phyloP scores from a whole-genome alignment of 768 basidiomycete genomes.

The Mycena crocata region DNA sequence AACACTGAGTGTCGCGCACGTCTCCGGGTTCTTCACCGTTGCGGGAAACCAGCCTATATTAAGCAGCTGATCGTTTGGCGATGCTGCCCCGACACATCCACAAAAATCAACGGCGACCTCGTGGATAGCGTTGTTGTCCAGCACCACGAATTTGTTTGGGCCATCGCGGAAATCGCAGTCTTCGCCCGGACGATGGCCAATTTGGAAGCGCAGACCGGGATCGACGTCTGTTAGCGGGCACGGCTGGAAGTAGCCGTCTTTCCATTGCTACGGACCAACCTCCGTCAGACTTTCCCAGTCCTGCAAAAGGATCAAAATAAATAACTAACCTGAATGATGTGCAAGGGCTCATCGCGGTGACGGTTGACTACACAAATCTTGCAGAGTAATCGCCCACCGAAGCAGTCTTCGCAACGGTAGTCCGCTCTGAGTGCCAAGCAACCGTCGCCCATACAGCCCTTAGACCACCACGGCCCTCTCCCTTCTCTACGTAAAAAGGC shows the following conservation, averaged over 20 bases:
- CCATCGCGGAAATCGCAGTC: background rate
- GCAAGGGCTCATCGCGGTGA: conserved; percentile 31
- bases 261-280: conserved; percentile 31
- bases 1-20: conserved; percentile 26
- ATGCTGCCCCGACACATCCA: conserved; percentile 20
- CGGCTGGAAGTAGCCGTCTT: conserved; percentile 25
- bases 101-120: conserved; percentile 33
- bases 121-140: conserved; percentile 39
- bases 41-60: conserved; percentile 37
- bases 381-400: conserved; percentile 25
- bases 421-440: background rate
- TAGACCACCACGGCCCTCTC: conserved; percentile 23
- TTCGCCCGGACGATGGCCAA: no score
- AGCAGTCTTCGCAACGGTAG: conserved; percentile 32
- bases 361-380: conserved; percentile 23
- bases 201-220: conserved; percentile 38
- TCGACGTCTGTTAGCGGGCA: conserved; percentile 9
- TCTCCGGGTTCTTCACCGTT: conserved; percentile 36
- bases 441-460: conserved; percentile 17
- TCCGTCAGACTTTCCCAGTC: background rate
- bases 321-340: conserved; percentile 35
- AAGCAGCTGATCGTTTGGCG: conserved; percentile 29
- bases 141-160: conserved; percentile 35
- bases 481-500: conserved; percentile 31
- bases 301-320: no score